Percentiles rank a stretch among this genome's conserved stretches.
These are phyloP conservation scores for Intubia oerlemansii DNA, from an alignment of 2,329 filamentous ascomycete species.

Conservation along the genomic window DNA sequence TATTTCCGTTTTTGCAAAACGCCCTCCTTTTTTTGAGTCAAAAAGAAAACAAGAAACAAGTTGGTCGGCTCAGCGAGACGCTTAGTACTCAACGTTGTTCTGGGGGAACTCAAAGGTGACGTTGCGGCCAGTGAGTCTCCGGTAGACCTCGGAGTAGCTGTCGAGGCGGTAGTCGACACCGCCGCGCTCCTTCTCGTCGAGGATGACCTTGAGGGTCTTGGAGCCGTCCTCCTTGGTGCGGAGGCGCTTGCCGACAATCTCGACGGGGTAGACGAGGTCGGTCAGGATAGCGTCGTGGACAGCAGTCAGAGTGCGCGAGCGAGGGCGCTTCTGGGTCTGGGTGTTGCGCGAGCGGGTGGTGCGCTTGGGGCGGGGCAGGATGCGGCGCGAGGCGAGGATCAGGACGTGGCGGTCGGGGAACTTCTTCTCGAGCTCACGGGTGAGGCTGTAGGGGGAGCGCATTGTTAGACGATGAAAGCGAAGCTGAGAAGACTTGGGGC, in stretches of 20 bases:
- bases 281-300: constrained; percentile 97
- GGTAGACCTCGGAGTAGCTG: constrained; percentile 99
- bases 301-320: constrained; percentile 90
- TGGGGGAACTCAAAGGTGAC: constrained; percentile 99
- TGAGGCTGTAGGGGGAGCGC: constrained; percentile 42
- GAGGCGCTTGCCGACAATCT: constrained; percentile 98
- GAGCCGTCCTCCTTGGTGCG: constrained; percentile 97
- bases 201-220: constrained; percentile 97
- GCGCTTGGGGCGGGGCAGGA: constrained; percentile 95
- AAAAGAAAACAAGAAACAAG: constrained; percentile 1
- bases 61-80: no score
- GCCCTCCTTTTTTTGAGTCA: constrained; percentile 1
- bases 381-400: constrained; percentile 96
- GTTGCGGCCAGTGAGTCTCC: constrained; percentile 84
- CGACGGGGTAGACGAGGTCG: constrained; percentile 97
- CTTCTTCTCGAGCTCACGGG: constrained; percentile 99
- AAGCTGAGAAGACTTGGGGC: background rate
- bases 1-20: no score
- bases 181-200: constrained; percentile 99
- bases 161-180: constrained; percentile 99
- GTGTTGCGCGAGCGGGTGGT: constrained; percentile 89
- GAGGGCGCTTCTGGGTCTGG: constrained; percentile 97
- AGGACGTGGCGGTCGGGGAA: constrained; percentile 99
- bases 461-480: background rate
- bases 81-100: constrained; percentile 64